phyloP scores from a whole-genome alignment of 345 rosid genomes.

The Pugionium dolabratum region DNA sequence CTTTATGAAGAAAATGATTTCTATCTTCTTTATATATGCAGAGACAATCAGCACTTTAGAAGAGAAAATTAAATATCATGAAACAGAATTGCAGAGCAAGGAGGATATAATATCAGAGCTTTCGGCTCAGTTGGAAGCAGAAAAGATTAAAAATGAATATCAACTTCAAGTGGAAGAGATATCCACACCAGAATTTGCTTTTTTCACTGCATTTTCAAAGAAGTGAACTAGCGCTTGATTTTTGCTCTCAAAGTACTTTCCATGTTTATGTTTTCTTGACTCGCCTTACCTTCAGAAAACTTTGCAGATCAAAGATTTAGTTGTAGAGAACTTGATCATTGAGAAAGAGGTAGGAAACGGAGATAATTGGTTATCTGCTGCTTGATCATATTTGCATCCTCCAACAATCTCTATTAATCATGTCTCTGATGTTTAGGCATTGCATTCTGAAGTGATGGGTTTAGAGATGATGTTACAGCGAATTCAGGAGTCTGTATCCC shows the following conservation, averaged over 20 bases:
- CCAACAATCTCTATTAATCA: conserved; percentile 22
- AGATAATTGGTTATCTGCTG: conserved; percentile 23
- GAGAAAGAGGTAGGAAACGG: conserved; percentile 65
- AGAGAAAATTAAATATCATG: conserved; percentile 47
- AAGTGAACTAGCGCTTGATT: conserved; percentile 17
- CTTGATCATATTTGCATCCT: conserved; percentile 25
- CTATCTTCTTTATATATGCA: conserved; percentile 35
- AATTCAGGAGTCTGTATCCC: conserved; percentile 57
- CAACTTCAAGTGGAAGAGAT: conserved; percentile 65
- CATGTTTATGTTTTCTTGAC: conserved; percentile 52
- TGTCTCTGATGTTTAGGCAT: conserved; percentile 46
- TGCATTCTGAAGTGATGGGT: conserved; percentile 58
- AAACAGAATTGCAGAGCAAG: conserved; percentile 56
- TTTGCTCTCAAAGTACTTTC: conserved; percentile 29
- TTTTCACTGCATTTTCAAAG: conserved; percentile 17
- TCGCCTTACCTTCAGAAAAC: conserved; percentile 67
- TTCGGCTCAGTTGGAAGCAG: conserved; percentile 54
- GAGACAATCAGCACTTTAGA: conserved; percentile 61
- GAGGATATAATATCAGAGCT: conserved; percentile 57
- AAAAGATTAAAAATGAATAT: conserved; percentile 43
- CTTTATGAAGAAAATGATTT: conserved; percentile 18
- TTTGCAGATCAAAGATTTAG: conserved; percentile 58
- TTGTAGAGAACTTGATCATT: conserved; percentile 57
- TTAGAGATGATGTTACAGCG: conserved; percentile 54
- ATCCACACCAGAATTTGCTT: conserved; percentile 44